Base-by-base conservation (phyloP, 2,329 filamentous ascomycete species). In the Didymella segeticola region DNA sequence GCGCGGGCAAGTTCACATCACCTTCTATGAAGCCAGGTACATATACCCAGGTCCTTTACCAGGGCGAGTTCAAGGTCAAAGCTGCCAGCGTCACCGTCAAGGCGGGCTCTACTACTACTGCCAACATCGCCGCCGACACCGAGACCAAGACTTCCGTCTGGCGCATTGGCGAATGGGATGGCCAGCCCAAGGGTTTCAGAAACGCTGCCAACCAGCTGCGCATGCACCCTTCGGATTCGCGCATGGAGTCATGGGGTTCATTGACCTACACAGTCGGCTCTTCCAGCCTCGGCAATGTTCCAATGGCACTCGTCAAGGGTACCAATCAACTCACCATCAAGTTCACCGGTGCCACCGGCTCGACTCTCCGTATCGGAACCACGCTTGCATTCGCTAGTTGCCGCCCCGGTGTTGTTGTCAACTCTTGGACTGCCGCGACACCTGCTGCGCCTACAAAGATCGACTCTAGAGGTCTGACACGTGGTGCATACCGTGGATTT, bases 31-130 rank as follows among this genome's bases (percentile, higher is more conserved):
- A 86, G 63, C 83, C 86, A 0, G 86, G 86, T 25, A 86, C 83
- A 0, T 89, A 89, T 73, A 87, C 83, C n/a, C 86, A 87, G 80
- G 81, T 86, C 4, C 79, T 89, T 30, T 87, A 86, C 71, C 83
- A 85, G 60, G 80, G 77, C 15, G 84, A 87, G 67, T 81, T 81
- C 65, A 77, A 80, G 56, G 82, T 86, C 8, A 82, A 81, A 4
- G 77, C 78, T 2, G 72, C 76, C 20, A 76, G 73, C 29, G 69
- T 74, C 14, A 65, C 47, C 0, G 82, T 87, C 33, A 75, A 74
- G 2, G 80, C 81, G 1, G 83, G 83, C 4, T 70, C 71, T 26
- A 77, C 78, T 1, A 78, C 78, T 0, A 79, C 76, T 3, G 77
- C 78, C 43, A 79, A 81, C 64, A 85, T 86, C 39, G 78, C 80